phyloP scores from a whole-genome alignment of 805 yeast species.

The Candida montana region DNA sequence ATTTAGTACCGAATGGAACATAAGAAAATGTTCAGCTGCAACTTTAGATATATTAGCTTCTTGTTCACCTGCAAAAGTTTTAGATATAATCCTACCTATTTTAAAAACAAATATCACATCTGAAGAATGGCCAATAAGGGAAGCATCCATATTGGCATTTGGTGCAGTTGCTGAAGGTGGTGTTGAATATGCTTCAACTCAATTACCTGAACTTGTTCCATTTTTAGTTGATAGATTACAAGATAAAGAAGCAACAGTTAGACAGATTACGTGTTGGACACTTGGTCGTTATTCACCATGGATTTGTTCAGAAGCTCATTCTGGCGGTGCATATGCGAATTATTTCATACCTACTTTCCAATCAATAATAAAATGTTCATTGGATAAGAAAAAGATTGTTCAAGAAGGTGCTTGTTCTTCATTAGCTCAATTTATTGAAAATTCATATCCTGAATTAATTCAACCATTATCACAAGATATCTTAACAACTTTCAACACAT shows the following conservation, averaged over 20 bases:
- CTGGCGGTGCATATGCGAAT: slow-evolving; percentile 55
- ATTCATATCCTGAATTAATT: slow-evolving; percentile 57
- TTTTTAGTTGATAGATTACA: slow-evolving; percentile 73
- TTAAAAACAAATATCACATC: slow-evolving; percentile 66
- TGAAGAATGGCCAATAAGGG: slow-evolving; percentile 82
- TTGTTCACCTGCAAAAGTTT: slow-evolving; percentile 59
- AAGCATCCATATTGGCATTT: slow-evolving; percentile 87
- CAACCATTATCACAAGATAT: slow-evolving; percentile 57
- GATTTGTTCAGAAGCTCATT: slow-evolving; percentile 67
- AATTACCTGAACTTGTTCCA: slow-evolving; percentile 77
- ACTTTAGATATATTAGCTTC: slow-evolving; percentile 79
- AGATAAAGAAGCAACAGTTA: slow-evolving; percentile 75
- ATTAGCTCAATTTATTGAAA: slow-evolving; percentile 76
- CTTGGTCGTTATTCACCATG: slow-evolving; percentile 78
- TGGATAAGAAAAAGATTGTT: slow-evolving; percentile 86
- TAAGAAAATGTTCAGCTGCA: slow-evolving; percentile 92
- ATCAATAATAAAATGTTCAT: slow-evolving; percentile 65
- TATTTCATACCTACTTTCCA: slow-evolving; percentile 75
- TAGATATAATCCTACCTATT: slow-evolving; percentile 65
- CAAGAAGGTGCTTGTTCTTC: slow-evolving; percentile 93
- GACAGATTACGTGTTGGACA: slow-evolving; percentile 96
- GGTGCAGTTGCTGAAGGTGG: slow-evolving; percentile 96
- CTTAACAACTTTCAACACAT: slow-evolving; percentile 61
- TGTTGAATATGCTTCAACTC: slow-evolving; percentile 59
- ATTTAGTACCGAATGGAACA: slow-evolving; percentile 75